Conservation (phyloP, 768 basidiomycete species). For the Serendipita vermifera region DNA sequence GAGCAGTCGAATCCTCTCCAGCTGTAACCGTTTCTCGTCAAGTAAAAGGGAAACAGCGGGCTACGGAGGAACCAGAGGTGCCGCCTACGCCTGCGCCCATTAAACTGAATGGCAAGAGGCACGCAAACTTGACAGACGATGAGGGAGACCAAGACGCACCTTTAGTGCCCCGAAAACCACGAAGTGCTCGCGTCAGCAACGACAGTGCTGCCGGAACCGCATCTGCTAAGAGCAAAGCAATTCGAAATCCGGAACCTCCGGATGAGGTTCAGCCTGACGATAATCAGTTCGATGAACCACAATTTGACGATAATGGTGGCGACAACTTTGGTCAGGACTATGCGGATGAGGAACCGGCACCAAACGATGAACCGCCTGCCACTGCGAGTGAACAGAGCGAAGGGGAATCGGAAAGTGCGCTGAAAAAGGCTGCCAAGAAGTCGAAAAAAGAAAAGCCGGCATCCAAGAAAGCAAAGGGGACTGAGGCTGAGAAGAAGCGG, state of each 20-base stretch:
- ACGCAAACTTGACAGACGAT: background rate
- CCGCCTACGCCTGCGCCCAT: background rate
- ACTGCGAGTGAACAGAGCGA: background rate
- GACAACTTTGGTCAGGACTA: background rate
- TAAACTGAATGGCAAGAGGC: background rate
- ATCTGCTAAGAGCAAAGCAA: no score
- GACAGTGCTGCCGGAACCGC: background rate
- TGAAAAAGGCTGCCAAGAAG: background rate
- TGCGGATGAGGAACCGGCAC: background rate
- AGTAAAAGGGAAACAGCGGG: constrained; percentile 1
- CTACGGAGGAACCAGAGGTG: background rate
- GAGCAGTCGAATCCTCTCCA: background rate
- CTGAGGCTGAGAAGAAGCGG: constrained; percentile 17
- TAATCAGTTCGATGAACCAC: background rate
- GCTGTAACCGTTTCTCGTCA: background rate
- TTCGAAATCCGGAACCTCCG: background rate
- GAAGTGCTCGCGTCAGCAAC: background rate
- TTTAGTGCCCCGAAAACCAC: background rate
- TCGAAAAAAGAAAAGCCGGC: background rate
- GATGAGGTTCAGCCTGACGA: background rate
- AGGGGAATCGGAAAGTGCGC: background rate
- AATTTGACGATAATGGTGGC: background rate
- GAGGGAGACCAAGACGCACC: background rate
- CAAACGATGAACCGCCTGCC: background rate
- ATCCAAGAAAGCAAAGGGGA: constrained; percentile 17